Base-by-base conservation (phyloP, 805 yeast species). In the Starmerella gropengiesseri region DNA sequence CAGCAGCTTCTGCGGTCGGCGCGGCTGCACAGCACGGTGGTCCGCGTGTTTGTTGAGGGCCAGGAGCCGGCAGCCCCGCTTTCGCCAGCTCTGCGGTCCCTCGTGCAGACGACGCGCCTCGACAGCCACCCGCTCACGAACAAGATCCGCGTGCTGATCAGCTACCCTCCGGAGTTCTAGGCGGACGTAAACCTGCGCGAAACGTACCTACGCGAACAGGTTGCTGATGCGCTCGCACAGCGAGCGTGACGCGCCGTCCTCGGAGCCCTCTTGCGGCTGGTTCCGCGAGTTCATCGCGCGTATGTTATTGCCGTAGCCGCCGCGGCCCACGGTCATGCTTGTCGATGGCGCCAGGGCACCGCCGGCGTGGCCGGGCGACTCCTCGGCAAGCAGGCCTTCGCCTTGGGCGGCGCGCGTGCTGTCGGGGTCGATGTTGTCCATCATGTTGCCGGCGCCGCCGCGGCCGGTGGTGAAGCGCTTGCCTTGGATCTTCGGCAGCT, bases 391-490 rank as follows among this genome's bases (percentile, higher is more conserved):
- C 5, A 18, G 14, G 28, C 29, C 16, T 22, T 40, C 48, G 30
- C 47, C 86, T 58, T 79, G 86, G 11, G 81, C 70, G 50, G 67
- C 69, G 47, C 86, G 66, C 5, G 83, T 69, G 37, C 73, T 53
- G 37, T 69, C 67, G 14, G 54, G 54, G 56, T 78, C 75, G 27
- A 67, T 67, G 58, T 78, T 80, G 48, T 65, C 68, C 43, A 75
- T 62, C 82, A 80, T 80, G 54, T 80, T 80, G 5, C 89, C 89
- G 38, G 73, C 77, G 6, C 89, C 89, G 6, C 89, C 89, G 50
- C 89, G 68, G 17, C 87, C 89, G 1, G 86, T 80, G 20, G 81
- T 70, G 55, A 74, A 72, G 20, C 73, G 70, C 22, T 72, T 70
- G 25, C 48, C 43, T 19, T 72, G 59, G 25, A 76, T 64, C 53